Conservation (phyloP, 331 rosid genomes). For the Spiraea crenata region DNA sequence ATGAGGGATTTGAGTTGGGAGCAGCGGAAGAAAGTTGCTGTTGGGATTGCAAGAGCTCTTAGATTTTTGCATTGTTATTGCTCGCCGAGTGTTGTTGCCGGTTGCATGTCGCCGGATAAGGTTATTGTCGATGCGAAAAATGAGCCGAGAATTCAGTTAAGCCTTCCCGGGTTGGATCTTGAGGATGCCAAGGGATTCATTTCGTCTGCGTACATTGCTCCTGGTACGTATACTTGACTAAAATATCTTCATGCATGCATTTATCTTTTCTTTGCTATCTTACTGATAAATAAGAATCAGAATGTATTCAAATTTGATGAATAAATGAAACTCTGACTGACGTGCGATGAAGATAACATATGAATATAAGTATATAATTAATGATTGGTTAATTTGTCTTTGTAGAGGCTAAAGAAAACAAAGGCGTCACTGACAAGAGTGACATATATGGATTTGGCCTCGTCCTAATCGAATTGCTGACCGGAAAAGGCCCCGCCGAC, state of each 20-base stretch:
- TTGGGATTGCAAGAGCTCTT: constrained; percentile 59
- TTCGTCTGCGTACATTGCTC: constrained; percentile 53
- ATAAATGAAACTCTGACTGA: neutral
- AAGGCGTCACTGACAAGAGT: constrained; percentile 55
- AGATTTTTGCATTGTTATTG: constrained; percentile 46
- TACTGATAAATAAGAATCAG: too few relatives aligned
- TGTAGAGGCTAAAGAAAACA: constrained; percentile 43
- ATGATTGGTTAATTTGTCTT: neutral
- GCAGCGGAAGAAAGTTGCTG: constrained; percentile 49
- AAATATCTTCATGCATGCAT: constrained; percentile 17
- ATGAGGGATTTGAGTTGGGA: constrained; percentile 59
- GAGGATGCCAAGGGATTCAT: constrained; percentile 37
- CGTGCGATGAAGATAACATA: too few relatives aligned
- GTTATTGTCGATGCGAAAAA: constrained; percentile 46
- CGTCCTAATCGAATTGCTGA: constrained; percentile 62
- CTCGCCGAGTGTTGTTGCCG: constrained; percentile 38
- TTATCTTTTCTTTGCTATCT: neutral
- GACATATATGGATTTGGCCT: constrained; percentile 74
- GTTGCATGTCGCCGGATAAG: constrained; percentile 47
- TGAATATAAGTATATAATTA: too few relatives aligned
- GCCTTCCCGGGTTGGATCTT: constrained; percentile 33
- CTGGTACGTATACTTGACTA: constrained; percentile 43
- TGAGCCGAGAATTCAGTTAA: constrained; percentile 50
- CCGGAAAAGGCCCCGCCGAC: constrained; percentile 67
- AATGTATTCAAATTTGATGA: neutral